phyloP scores from a whole-genome alignment of 164 flowering plant species.

The Tinospora cordifolia region DNA sequence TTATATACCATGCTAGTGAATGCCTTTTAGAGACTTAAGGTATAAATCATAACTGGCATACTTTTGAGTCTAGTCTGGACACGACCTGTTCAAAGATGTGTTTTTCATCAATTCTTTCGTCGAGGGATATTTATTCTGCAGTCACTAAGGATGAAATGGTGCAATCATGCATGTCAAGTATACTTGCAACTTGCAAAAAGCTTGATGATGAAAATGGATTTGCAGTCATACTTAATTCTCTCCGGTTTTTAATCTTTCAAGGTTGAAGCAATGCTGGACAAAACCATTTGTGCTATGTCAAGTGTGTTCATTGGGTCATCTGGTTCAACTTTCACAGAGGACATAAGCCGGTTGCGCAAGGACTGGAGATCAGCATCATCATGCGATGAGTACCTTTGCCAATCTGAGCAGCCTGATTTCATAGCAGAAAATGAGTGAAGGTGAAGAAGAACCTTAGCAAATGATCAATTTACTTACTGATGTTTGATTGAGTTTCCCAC shows the following conservation, averaged over 20 bases:
- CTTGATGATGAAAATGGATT: background rate
- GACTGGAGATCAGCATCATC: constrained; percentile 73
- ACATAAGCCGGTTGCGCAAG: constrained; percentile 72
- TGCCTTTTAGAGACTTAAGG: background rate
- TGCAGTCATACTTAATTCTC: background rate
- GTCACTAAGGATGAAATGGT: too few species aligned
- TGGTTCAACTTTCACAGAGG: constrained; percentile 98
- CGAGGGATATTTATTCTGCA: too few species aligned
- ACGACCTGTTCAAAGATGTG: too few species aligned
- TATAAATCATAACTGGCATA: too few species aligned
- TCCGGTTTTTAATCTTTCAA: constrained; percentile 21
- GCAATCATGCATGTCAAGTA: background rate
- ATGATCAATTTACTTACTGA: background rate
- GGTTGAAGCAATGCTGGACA: constrained; percentile 99
- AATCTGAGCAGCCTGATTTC: constrained; percentile 70
- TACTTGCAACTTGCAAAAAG: background rate
- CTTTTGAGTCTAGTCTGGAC: too few species aligned
- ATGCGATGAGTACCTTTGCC: constrained; percentile 89
- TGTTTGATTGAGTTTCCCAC: background rate
- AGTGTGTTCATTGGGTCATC: constrained; percentile 77
- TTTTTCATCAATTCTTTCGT: too few species aligned
- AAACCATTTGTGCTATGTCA: constrained; percentile 84
- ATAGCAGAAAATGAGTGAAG: constrained; percentile 62
- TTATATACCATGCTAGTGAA: background rate
- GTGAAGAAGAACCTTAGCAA: background rate